Conservation (phyloP, 768 basidiomycete genomes). For the Naganishia antarctica region DNA sequence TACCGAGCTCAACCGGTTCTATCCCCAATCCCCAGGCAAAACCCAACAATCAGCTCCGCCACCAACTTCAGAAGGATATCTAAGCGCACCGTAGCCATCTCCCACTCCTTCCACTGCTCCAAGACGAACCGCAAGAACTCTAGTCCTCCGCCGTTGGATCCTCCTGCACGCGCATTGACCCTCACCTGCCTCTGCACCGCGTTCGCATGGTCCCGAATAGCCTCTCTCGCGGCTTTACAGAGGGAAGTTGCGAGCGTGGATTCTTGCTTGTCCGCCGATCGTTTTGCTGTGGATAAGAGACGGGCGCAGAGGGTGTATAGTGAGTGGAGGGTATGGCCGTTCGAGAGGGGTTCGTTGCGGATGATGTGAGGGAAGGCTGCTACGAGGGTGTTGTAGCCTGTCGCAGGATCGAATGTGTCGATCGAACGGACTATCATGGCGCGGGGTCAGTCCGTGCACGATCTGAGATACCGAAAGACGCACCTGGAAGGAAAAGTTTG, state of each 20-base stretch:
- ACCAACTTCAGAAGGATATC: background rate
- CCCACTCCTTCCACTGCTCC: constrained; percentile 23
- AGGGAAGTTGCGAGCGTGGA: background rate
- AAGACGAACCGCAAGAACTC: constrained; percentile 7
- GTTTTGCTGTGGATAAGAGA: background rate
- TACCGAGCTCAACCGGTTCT: constrained; percentile 18
- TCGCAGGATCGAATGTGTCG: background rate
- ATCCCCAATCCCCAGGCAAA: background rate
- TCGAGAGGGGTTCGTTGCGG: background rate
- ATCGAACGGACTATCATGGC: too few species aligned
- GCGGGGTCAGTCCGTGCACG: background rate
- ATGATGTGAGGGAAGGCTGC: constrained; percentile 19
- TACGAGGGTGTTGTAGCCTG: constrained; percentile 6
- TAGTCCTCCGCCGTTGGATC: background rate
- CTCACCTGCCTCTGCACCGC: background rate
- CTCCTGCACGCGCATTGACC: background rate
- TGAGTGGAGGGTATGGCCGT: background rate
- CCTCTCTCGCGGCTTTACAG: background rate
- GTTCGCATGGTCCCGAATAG: background rate
- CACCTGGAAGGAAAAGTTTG: constrained; percentile 19
- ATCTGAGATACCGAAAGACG: background rate
- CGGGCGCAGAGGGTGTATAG: background rate
- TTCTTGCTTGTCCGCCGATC: background rate
- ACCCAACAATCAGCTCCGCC: background rate
- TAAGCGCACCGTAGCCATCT: constrained; percentile 2